phyloP scores from a whole-genome alignment of 208 protist species.

The Leishmania gerbilli region DNA sequence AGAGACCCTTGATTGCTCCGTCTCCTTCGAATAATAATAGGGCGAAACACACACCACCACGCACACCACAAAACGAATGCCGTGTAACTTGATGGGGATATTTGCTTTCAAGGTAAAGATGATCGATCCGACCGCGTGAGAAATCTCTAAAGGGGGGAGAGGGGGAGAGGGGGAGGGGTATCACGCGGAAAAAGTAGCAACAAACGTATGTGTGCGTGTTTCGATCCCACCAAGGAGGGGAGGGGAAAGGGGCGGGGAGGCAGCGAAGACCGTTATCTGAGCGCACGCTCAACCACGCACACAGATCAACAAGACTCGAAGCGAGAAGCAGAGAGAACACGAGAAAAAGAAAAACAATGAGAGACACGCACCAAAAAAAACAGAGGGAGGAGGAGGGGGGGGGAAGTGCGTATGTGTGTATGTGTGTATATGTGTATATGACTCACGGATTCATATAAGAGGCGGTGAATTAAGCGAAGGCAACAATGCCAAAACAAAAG shows the following conservation, averaged over 20 bases:
- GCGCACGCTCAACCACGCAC: background rate
- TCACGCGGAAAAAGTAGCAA: background rate
- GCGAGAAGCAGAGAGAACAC: background rate
- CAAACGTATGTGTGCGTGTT: background rate
- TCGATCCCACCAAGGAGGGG: background rate
- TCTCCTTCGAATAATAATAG: background rate
- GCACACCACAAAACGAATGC: background rate
- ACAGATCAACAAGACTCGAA: background rate
- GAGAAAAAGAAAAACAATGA: background rate
- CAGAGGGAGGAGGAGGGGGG: background rate
- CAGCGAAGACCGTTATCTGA: background rate
- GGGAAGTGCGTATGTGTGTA: background rate
- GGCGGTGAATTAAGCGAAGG: background rate
- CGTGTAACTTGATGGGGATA: background rate
- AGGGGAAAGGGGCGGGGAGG: too few relatives aligned
- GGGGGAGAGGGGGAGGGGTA: background rate
- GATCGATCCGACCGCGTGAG: background rate
- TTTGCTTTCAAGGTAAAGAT: background rate
- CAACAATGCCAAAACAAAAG: background rate
- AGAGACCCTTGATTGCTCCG: background rate
- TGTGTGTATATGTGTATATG: background rate
- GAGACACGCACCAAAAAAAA: background rate
- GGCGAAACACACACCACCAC: background rate
- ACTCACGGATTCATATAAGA: background rate
- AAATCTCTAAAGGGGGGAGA: background rate